Conservation (phyloP, 1,139 yeast genomes). For the Zygosaccharomyces pseudobailii region DNA sequence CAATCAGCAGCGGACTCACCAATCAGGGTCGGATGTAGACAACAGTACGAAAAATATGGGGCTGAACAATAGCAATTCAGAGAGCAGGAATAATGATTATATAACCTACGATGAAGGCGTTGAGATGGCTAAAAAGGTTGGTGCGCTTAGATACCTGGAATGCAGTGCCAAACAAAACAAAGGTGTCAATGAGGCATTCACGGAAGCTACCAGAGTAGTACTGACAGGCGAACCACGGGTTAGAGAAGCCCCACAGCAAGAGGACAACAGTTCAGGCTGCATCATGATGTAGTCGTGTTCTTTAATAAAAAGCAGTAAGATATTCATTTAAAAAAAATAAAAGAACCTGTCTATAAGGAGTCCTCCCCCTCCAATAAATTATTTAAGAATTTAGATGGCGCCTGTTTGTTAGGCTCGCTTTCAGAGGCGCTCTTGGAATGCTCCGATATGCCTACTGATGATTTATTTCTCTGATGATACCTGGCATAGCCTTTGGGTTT, state of each 20-base stretch:
- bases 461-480: constrained; percentile 23
- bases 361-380: constrained; percentile 13
- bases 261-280: constrained; percentile 37
- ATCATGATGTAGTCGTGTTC: constrained; percentile 33
- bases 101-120: constrained; percentile 81
- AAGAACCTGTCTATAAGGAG: constrained; percentile 1
- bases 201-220: constrained; percentile 96
- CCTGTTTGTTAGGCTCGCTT: constrained; percentile 6
- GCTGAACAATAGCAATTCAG: constrained; percentile 26
- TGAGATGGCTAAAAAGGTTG: constrained; percentile 78
- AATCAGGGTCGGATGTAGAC: constrained; percentile 8
- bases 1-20: constrained; percentile 21
- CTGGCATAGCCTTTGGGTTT: constrained; percentile 17
- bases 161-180: constrained; percentile 92
- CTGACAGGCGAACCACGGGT: constrained; percentile 85
- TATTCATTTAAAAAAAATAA: neutral
- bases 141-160: constrained; percentile 82
- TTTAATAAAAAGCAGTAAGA: constrained; percentile 3
- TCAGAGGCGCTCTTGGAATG: neutral
- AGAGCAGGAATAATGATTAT: constrained; percentile 41
- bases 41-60: constrained; percentile 18
- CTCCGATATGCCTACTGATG: constrained; percentile 17
- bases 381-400: constrained; percentile 19
- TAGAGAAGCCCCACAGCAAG: constrained; percentile 50
- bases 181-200: constrained; percentile 95